Base-by-base conservation (phyloP, 1,284 basidiomycete genomes). In the Singerocomus inundabilis region DNA sequence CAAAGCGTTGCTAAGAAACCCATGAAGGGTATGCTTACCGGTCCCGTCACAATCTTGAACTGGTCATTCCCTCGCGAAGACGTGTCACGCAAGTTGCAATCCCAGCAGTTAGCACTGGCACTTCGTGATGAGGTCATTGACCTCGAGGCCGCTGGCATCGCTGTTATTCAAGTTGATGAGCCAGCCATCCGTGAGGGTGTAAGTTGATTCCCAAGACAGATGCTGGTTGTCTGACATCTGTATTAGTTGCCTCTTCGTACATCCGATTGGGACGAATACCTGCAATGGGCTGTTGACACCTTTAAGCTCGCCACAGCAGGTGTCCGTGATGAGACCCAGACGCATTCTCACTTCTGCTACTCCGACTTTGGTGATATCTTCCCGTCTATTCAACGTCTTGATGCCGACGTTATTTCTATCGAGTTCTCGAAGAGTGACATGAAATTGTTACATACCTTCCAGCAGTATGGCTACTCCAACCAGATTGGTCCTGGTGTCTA, bases 41-140 rank as follows among this genome's bases (percentile, higher is more conserved):
- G 95, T 57, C 92, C 93, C 29, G 93, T 95, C 67, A 94, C 92
- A 60, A 98, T 99, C 75, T 85, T 99, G 73, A 98, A 98, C 84
- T 99, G 97, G 97, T 99, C 97, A 37, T 99, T 99, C 96, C 97
- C 97, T 66, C 96, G 97, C 76, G 93, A 93, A 61, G 97, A 99
- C 72, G 89, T 99, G 65, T 84, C 90, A 54, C 92, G 93, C 72
- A 97, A 99, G 77, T 72, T 96, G 57, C 97, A 99, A 79, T 94
- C 93, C 71, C 94, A 95, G 80, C 97, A 99, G 75, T 88, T 99
- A 64, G 97, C 97, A 51, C 84, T 99, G 57, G 91, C 97, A 54
- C 92, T 99, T 67, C 95, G 97, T 64, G 97, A 99, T 69, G 97
- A 99, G 77, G 97, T 99, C 57, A 63, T 92, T 61, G 97, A 99